Evolutionary conservation across 2,329 filamentous ascomycete species (phyloP).

Genomic region (Pseudogymnoascus sp.): DNA sequence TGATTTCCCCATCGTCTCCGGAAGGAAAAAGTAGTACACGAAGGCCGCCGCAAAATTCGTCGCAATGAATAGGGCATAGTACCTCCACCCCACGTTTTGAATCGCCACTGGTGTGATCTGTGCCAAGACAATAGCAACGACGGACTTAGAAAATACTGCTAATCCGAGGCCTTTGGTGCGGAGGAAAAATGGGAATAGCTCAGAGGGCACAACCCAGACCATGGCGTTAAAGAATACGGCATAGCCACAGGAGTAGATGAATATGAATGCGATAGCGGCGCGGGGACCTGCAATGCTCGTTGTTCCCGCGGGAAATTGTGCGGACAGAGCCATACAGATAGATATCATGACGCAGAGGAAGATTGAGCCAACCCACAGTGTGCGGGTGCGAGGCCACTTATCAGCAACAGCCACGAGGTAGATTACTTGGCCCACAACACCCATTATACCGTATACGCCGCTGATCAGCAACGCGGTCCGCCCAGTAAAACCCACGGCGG

Average conservation of each 20-base stretch:
- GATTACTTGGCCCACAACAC: conserved; percentile 28
- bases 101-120: conserved; percentile 31
- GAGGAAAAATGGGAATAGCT: conserved; percentile 29
- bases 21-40: conserved; percentile 41
- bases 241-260: conserved; percentile 30
- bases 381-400: conserved; percentile 27
- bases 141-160: conserved; percentile 26
- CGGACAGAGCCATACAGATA: conserved; percentile 21
- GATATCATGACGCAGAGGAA: conserved; percentile 16
- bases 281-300: conserved; percentile 19
- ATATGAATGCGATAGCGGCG: conserved; percentile 31
- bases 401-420: conserved; percentile 29
- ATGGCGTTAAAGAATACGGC: conserved; percentile 33
- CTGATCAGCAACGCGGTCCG: conserved; percentile 28
- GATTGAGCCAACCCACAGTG: conserved; percentile 21
- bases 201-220: conserved; percentile 28
- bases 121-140: conserved; percentile 24
- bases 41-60: conserved; percentile 24
- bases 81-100: conserved; percentile 31
- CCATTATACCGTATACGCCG: conserved; percentile 32
- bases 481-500: conserved; percentile 27
- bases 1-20: conserved; percentile 59
- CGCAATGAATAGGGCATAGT: conserved; percentile 33
- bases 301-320: conserved; percentile 14
- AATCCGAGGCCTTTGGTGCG: conserved; percentile 27